Conservation (phyloP, 768 basidiomycete species). For the Suillus placidus region DNA sequence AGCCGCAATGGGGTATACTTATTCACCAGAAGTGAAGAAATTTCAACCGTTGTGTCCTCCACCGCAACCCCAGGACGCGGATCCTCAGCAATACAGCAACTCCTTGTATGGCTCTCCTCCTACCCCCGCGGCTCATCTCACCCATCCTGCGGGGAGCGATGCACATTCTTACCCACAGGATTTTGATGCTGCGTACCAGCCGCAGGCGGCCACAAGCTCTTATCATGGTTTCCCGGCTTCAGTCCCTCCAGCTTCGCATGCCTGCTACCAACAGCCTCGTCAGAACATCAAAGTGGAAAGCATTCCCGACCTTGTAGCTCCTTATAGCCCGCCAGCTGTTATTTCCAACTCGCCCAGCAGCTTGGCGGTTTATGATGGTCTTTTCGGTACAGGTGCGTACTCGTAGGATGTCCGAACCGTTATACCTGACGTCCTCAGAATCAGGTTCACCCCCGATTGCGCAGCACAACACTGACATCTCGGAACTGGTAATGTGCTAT, state of each 20-base stretch:
- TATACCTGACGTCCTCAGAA: not conserved
- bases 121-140: slow-evolving; percentile 15
- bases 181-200: slow-evolving; percentile 31
- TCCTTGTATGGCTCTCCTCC: slow-evolving; percentile 18
- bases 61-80: slow-evolving; percentile 31
- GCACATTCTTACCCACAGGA: slow-evolving; percentile 27
- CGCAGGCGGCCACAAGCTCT: slow-evolving; percentile 21
- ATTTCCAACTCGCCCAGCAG: slow-evolving; percentile 24
- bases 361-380: slow-evolving; percentile 23
- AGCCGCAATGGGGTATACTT: slow-evolving; percentile 34
- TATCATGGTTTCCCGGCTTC: slow-evolving; percentile 26
- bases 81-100: slow-evolving; percentile 22
- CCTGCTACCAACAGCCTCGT: slow-evolving; percentile 24
- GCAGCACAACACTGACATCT: not conserved
- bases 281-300: slow-evolving; percentile 33
- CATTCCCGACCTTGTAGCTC: slow-evolving; percentile 23
- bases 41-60: slow-evolving; percentile 40
- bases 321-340: slow-evolving; percentile 27
- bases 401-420: not conserved
- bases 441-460: not conserved
- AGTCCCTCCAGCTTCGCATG: slow-evolving; percentile 21
- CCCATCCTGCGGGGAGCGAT: slow-evolving; percentile 18
- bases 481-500: slow-evolving; percentile 29
- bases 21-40: slow-evolving; percentile 37
- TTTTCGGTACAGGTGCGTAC: slow-evolving; percentile 35